Evolutionary conservation across 306 rosid species (phyloP).

Genomic region (Cucurbita moschata): DNA sequence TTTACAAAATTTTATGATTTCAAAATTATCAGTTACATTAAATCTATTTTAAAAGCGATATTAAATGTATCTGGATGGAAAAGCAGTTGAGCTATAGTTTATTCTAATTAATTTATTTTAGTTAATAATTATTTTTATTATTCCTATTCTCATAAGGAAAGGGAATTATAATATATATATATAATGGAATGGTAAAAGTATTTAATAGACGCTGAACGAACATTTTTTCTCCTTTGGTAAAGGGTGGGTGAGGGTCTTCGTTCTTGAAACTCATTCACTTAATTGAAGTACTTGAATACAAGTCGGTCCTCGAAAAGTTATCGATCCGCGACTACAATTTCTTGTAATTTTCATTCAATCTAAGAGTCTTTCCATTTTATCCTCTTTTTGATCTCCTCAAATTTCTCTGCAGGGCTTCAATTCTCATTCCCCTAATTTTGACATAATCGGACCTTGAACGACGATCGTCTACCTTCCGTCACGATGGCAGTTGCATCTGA

Average conservation of each 20-base stretch:
- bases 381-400: background rate
- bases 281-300: background rate
- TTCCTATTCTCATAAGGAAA: background rate
- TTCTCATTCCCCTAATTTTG: slow-evolving; percentile 2
- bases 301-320: background rate
- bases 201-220: background rate
- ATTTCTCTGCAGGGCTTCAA: background rate
- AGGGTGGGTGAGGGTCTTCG: background rate
- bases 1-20: too few relatives aligned
- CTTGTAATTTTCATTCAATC: background rate
- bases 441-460: background rate
- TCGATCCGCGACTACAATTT: background rate
- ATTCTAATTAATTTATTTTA: too few relatives aligned
- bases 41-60: too few relatives aligned
- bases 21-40: too few relatives aligned
- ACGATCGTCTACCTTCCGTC: slow-evolving; percentile 1
- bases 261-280: background rate
- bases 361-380: background rate
- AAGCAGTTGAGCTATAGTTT: too few relatives aligned
- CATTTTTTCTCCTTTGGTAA: too few relatives aligned
- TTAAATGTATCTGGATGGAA: too few relatives aligned
- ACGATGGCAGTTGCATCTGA: slow-evolving; percentile 54
- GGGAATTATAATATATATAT: background rate
- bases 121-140: too few relatives aligned
- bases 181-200: background rate